A percentile compares a stretch with the other conserved stretches of the same genome.
phyloP scores from a whole-genome alignment of 257 asterid species.

The Leptodermis oblonga region DNA sequence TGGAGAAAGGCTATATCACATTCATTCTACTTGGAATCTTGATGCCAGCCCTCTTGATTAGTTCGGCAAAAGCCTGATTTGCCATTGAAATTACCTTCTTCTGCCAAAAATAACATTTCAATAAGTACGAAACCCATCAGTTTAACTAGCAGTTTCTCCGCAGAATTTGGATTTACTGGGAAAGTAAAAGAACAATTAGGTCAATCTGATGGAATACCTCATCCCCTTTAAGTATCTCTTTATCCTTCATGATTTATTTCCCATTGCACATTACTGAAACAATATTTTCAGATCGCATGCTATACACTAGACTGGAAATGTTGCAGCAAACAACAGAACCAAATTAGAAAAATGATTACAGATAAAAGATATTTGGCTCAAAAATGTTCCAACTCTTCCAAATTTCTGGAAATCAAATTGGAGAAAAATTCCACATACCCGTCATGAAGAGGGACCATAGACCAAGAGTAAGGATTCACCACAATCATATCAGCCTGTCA shows the following conservation, averaged over 20 bases:
- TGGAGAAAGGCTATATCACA: neutral
- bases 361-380: neutral
- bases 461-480: conserved; percentile 61
- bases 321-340: conserved; percentile 32
- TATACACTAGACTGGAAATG: conserved; percentile 75
- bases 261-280: conserved; percentile 70
- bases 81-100: conserved; percentile 46
- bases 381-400: no score
- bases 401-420: neutral
- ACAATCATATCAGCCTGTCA: conserved; percentile 72
- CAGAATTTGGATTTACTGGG: neutral
- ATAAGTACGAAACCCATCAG: neutral
- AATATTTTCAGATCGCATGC: conserved; percentile 74
- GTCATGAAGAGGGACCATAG: conserved; percentile 77
- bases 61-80: conserved; percentile 42
- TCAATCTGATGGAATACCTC: conserved; percentile 46
- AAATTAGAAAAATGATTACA: neutral
- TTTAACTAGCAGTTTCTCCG: neutral
- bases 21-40: conserved; percentile 56
- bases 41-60: conserved; percentile 57
- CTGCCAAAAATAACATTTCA: conserved; percentile 27
- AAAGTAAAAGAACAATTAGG: neutral
- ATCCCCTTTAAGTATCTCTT: conserved; percentile 41
- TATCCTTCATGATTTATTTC: conserved; percentile 68
- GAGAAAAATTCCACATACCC: conserved; percentile 29